A percentile compares a stretch with the other conserved stretches of the same genome.
Conservation (phyloP, 176 grass and related monocot species). For the Aegilops speltoides region DNA sequence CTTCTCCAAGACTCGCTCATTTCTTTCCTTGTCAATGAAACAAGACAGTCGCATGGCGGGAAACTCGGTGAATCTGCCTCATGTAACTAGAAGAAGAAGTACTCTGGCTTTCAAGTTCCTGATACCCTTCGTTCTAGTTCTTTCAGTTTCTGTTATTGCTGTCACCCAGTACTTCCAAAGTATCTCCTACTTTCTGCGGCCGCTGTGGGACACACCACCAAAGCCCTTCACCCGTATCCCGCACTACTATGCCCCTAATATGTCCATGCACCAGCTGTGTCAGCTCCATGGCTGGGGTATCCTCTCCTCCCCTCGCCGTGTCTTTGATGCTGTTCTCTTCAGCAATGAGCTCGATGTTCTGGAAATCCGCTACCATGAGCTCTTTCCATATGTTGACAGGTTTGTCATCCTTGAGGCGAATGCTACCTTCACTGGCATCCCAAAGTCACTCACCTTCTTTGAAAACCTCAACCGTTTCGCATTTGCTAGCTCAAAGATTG, state of each 20-base stretch:
- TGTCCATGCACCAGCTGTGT: constrained; percentile 66
- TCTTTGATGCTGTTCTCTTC: constrained; percentile 84
- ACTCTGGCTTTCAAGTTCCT: constrained; percentile 27
- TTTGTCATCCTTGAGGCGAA: constrained; percentile 93
- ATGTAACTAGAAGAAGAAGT: constrained; percentile 28
- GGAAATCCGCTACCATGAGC: constrained; percentile 75
- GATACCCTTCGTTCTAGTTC: constrained; percentile 42
- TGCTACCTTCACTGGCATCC: constrained; percentile 76
- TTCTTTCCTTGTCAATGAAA: constrained; percentile 5
- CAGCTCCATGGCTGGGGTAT: constrained; percentile 76
- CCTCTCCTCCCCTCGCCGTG: constrained; percentile 59
- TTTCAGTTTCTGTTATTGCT: constrained; percentile 44
- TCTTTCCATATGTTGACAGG: constrained; percentile 68
- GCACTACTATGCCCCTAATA: constrained; percentile 74
- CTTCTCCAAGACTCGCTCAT: constrained; percentile 1
- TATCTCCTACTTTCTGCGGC: constrained; percentile 80
- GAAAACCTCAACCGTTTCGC: constrained; percentile 52
- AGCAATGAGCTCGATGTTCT: constrained; percentile 92
- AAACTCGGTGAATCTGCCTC: background rate
- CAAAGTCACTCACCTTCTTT: constrained; percentile 64
- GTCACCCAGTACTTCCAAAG: constrained; percentile 50
- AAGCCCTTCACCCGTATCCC: constrained; percentile 70
- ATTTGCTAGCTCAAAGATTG: constrained; percentile 69
- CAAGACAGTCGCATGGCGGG: constrained; percentile 42
- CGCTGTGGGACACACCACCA: constrained; percentile 84